Percentiles rank a stretch among this genome's conserved stretches.
Conservation (phyloP, 2,329 filamentous ascomycete species). For the Amauroascus verrucosus region DNA sequence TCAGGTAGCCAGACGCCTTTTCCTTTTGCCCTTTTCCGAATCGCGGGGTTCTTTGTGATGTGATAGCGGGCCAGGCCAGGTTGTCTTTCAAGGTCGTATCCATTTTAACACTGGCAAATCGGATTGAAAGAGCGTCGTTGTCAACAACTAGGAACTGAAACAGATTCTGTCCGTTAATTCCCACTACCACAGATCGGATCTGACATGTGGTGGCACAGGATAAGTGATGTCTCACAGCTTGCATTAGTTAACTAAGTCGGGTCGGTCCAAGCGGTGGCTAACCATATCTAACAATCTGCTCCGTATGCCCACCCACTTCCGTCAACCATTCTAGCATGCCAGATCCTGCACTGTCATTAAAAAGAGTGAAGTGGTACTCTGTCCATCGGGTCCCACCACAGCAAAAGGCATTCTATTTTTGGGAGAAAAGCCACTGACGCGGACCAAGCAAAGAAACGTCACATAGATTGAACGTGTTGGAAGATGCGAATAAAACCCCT, state of each 20-base stretch:
- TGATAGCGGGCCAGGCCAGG: neutral
- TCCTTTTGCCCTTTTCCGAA: too few relatives aligned
- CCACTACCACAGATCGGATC: neutral
- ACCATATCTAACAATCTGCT: too few relatives aligned
- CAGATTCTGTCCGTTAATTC: neutral
- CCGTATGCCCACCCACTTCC: too few relatives aligned
- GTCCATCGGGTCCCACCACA: neutral
- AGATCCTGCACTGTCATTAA: neutral
- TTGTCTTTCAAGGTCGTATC: conserved; percentile 2
- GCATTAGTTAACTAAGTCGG: neutral
- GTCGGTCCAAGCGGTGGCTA: neutral
- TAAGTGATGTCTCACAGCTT: conserved; percentile 6
- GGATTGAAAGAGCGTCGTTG: neutral
- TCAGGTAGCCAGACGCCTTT: too few relatives aligned
- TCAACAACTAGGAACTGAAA: neutral
- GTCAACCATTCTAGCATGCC: neutral
- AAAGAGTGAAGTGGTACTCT: neutral
- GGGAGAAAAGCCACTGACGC: neutral
- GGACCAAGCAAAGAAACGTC: neutral
- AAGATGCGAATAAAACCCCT: too few relatives aligned
- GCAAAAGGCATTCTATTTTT: neutral
- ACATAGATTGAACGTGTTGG: too few relatives aligned
- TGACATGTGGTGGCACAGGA: conserved; percentile 8
- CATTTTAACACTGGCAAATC: neutral
- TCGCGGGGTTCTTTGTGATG: neutral